Conservation (phyloP, 306 rosid species). For the Cicer chorassanicum region DNA sequence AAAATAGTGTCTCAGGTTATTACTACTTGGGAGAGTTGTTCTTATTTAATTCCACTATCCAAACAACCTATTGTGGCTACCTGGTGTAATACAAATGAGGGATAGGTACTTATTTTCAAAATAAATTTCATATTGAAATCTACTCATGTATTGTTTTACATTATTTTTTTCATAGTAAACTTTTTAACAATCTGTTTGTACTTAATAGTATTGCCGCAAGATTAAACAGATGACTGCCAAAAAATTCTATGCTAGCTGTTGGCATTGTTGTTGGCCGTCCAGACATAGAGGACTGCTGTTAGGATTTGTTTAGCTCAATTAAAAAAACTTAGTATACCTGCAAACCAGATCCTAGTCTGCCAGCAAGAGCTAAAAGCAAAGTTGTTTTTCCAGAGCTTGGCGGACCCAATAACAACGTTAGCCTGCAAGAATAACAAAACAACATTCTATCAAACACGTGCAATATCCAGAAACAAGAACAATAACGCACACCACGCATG, state of each 20-base stretch:
- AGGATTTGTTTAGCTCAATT: constrained; percentile 2
- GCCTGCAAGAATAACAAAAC: constrained; percentile 55
- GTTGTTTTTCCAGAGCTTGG: constrained; percentile 99
- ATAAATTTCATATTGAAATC: background rate
- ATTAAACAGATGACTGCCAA: constrained; percentile 21
- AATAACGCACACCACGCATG: background rate
- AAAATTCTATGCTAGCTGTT: constrained; percentile 8
- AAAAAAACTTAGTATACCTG: constrained; percentile 63
- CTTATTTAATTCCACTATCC: background rate
- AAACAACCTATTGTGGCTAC: background rate
- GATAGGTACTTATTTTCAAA: background rate
- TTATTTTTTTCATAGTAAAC: background rate
- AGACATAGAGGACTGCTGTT: constrained; percentile 1
- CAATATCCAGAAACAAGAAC: constrained; percentile 1
- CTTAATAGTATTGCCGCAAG: background rate
- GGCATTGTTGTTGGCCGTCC: background rate
- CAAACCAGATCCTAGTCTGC: constrained; percentile 83
- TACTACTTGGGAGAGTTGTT: background rate
- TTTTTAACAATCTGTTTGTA: background rate
- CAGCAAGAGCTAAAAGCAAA: constrained; percentile 89
- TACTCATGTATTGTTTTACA: background rate
- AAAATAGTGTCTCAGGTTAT: background rate
- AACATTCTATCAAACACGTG: background rate
- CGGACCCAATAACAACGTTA: constrained; percentile 91
- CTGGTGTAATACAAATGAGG: background rate